Percentiles rank a stretch among this genome's conserved stretches.
Evolutionary conservation across 306 rosid genomes (phyloP).

Genomic region (Trifolium repens): DNA sequence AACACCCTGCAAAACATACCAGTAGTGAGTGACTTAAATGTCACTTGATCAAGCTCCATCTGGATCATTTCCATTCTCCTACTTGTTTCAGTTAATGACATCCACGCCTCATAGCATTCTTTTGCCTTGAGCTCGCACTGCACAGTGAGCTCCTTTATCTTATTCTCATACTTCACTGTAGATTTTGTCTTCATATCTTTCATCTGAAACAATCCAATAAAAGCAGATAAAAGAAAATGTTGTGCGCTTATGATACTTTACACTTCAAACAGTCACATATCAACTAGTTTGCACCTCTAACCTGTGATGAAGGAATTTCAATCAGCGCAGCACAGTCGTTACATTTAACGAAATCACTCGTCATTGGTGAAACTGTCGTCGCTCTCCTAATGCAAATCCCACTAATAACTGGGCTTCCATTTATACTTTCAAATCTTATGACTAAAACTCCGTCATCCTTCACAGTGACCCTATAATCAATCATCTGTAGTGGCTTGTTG

Average conservation of each 20-base stretch:
- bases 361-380: conserved; percentile 54
- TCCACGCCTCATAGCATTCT: conserved; percentile 94
- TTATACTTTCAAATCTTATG: conserved; percentile 76
- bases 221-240: conserved; percentile 45
- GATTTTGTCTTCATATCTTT: conserved; percentile 70
- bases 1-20: conserved; percentile 50
- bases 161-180: conserved; percentile 68
- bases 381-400: conserved; percentile 81
- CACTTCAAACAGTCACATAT: conserved; percentile 36
- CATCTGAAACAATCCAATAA: conserved; percentile 57
- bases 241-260: conserved; percentile 24
- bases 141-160: conserved; percentile 68
- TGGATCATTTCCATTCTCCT: conserved; percentile 68
- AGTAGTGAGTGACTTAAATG: conserved; percentile 64
- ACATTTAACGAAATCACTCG: conserved; percentile 59
- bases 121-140: conserved; percentile 75
- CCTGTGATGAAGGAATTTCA: conserved; percentile 80
- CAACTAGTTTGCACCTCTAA: conserved; percentile 46
- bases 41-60: conserved; percentile 75
- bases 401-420: conserved; percentile 77
- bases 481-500: conserved; percentile 73
- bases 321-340: conserved; percentile 61
- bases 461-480: conserved; percentile 61
- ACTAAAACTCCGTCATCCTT: conserved; percentile 67
- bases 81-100: conserved; percentile 77